Evolutionary conservation across 1,284 basidiomycete species (phyloP), one percentile per base, ranked within the genome.

Genomic region (Ceraceosorus guamensis): DNA sequence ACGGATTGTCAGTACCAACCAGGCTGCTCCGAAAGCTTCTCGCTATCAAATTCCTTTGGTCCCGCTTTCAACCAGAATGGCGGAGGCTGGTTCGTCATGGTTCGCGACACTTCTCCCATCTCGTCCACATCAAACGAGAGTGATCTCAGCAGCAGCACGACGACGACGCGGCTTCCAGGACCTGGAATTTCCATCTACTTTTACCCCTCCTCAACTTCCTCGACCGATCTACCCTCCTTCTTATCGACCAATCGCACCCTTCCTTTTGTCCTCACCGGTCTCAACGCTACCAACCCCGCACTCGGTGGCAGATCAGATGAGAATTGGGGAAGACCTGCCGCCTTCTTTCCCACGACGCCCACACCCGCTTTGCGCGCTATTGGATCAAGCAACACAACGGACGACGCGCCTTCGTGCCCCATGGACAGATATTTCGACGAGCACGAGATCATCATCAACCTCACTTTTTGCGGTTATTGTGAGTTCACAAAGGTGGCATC

Each of bases 381-480:
- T 1, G 24, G 24, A 24, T 24, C 24, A 24, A 24, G 24, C 24
- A 24, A 24, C 24, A 24, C 24, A 24, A 24, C 24, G 24, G 16
- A 31, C 44, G 31, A 7, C n/a, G 41, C 11, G 37, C 7, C 47
- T 10, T 14, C 11, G 10, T 55, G 53, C 45, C 55, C 68, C 57
- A 44, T 65, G 6, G 48, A 52, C 5, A 39, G 41, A 18, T 74
- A 71, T 50, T 74, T 72, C 43, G 59, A 39, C 18, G 44, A 32
- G 13, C 45, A 53, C 46, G 18, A 61, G n/a, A 67, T 75, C 52
- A 50, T 71, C 41, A 63, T 75, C 24, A 63, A 72, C 52, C 70
- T 69, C 50, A 71, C 71, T 4, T 61, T 74, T 13, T 74, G 70
- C 49, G 73, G 73, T 10, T 59, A 63, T 50, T 75, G 71, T 24